These are phyloP conservation scores for Yamadazyma nakazawae DNA, from an alignment of 805 yeast genomes.

Conservation along the genomic window DNA sequence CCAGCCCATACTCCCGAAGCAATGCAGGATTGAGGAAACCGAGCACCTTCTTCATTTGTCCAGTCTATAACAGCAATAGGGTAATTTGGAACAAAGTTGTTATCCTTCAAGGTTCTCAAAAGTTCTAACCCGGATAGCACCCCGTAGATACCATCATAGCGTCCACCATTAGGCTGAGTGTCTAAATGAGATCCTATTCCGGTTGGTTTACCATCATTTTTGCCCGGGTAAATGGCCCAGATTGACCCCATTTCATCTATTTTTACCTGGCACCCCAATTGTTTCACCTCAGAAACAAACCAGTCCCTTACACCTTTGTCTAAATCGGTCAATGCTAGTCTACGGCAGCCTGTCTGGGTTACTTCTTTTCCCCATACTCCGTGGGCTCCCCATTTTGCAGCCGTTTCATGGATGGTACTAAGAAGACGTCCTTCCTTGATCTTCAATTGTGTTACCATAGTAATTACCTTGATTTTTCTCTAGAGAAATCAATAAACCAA, in stretches of 20 bases:
- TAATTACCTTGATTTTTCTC: not conserved
- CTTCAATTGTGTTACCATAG: conserved; percentile 1
- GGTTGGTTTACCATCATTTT: conserved; percentile 48
- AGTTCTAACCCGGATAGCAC: conserved; percentile 67
- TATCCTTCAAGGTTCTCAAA: conserved; percentile 59
- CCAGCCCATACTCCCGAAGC: conserved; percentile 70
- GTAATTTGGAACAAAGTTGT: conserved; percentile 54
- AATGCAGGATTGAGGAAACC: conserved; percentile 69
- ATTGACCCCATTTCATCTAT: conserved; percentile 68
- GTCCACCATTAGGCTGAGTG: conserved; percentile 77
- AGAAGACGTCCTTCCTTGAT: conserved; percentile 18
- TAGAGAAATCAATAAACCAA: not conserved
- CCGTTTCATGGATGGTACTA: conserved; percentile 60
- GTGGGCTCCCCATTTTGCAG: conserved; percentile 56
- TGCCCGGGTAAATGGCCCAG: conserved; percentile 63
- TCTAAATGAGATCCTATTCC: conserved; percentile 74
- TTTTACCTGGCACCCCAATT: conserved; percentile 54
- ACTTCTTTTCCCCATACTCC: conserved; percentile 54
- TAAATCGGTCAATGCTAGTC: conserved; percentile 59
- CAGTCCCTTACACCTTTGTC: conserved; percentile 66
- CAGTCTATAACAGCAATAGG: conserved; percentile 66
- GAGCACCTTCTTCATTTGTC: conserved; percentile 80
- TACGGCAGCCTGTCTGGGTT: conserved; percentile 65
- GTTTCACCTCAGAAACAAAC: conserved; percentile 51
- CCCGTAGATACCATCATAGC: conserved; percentile 72